Base-by-base conservation (phyloP, 495 filamentous ascomycete species). In the Mytilinidion resinicola region DNA sequence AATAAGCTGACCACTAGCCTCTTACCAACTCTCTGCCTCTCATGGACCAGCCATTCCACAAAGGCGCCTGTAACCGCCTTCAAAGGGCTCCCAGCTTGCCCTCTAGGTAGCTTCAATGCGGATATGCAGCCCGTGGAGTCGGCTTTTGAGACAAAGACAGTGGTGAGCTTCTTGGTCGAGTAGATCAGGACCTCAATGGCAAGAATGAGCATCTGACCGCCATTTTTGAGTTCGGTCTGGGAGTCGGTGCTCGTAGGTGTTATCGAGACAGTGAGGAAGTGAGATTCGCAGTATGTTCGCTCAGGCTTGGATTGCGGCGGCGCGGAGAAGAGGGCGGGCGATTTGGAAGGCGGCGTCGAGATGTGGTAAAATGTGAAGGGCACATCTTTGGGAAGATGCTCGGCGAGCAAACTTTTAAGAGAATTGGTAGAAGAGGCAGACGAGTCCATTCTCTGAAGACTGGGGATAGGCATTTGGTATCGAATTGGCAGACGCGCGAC, bases 141-240 rank as follows among this genome's bases (percentile, higher is more conserved):
- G 49, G 93, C 93, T 73, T 99, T 99, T 55, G 90, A 91, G 38
- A 99, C 85, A 72, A 97, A 99, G 36, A 97, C 80, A 37, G 85
- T 95, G 4, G 87, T 95, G 35, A 88, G 80, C 72, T 83, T 81
- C 59, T 82, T 82, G 35, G 88, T 95, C 19, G 87, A 80, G 69
- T 86, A 87, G 57, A 87, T 74, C 55, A 86, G 74, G 19, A 88
- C 75, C 65, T 87, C 84, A 56, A 87, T 81, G 9, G 85, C 88
- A 63, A 86, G 84, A n/a, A 88, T 72, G 41, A 34, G 87, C 61
- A 58, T 78, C 75, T 51, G 70, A 57, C 43, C 64, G 1, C 44
- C 30, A 19, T 37, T 19, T 5, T 19, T 30, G 9, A 47, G 19
- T 14, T 12, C 41, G 3, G 4, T 37, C 6, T 51, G 19, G 38